Percentiles rank a stretch among this genome's conserved stretches.
These are phyloP conservation scores for Epichloe scottii DNA, from an alignment of 2,329 filamentous ascomycete genomes.

Conservation along the genomic window DNA sequence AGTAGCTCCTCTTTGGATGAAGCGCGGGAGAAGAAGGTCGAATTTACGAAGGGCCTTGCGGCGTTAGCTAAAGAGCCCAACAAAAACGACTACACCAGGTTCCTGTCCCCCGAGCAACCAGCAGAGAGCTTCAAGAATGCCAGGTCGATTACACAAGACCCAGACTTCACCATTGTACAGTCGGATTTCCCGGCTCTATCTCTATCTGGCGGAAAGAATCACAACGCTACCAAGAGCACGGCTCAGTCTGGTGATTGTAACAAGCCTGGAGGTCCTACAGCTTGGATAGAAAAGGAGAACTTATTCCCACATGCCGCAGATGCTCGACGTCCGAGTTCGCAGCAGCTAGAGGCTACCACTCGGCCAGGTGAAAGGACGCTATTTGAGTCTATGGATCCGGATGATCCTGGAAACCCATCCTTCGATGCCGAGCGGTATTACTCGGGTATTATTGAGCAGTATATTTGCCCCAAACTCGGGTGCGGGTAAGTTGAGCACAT, in stretches of 20 bases:
- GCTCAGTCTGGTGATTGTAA: not conserved
- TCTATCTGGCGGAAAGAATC: not conserved
- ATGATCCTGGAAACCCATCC: constrained; percentile 33
- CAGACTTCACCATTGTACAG: not conserved
- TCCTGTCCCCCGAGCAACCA: constrained; percentile 9
- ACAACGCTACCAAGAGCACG: not conserved
- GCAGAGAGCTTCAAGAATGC: not conserved
- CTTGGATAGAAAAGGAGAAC: not conserved
- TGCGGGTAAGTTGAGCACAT: constrained; percentile 34
- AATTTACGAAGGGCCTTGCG: constrained; percentile 21
- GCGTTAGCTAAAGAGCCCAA: constrained; percentile 14
- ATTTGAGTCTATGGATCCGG: constrained; percentile 12
- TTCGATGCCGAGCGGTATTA: constrained; percentile 38
- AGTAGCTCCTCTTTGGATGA: constrained; percentile 18
- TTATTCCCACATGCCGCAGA: constrained; percentile 7
- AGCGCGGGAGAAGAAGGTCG: constrained; percentile 23
- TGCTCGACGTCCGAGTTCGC: constrained; percentile 9
- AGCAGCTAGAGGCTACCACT: constrained; percentile 10
- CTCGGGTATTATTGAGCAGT: constrained; percentile 29
- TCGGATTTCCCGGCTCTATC: not conserved
- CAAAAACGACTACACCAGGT: constrained; percentile 16
- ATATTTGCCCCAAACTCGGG: constrained; percentile 37
- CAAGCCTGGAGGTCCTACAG: not conserved
- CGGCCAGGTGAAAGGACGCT: constrained; percentile 7
- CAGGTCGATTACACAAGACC: not conserved